Base-by-base conservation (phyloP, 2,329 filamentous ascomycete genomes). In the Rasamsonia emersonii region DNA sequence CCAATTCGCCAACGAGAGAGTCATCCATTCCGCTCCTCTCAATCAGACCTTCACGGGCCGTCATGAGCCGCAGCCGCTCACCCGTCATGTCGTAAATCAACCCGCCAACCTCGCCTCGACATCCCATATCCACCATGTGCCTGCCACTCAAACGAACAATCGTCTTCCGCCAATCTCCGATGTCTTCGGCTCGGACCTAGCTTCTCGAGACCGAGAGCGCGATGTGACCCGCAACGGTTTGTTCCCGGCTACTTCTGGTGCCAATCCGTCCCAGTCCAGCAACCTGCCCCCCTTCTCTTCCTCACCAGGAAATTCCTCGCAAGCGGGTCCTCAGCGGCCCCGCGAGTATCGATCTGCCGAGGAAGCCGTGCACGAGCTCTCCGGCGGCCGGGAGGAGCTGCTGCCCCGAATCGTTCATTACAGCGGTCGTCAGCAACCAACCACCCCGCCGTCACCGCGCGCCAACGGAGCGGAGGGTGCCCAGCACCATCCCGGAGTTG, bases 391-490 rank as follows among this genome's bases (percentile, higher is more conserved):
- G 36, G 82, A 93, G 36, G 91, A 98, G 37, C 70, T 96, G 9
- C 69, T 95, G 30, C 91, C 91, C 14, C 91, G 89, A 59, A 77
- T 96, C 36, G 85, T 98, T 9, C 91, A 96, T 61, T 98, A 98
- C 56, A 86, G 83, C 23, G 86, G 86, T 28, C 86, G 93, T 53
- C 89, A 94, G 56, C 88, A 89, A 24, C 36, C 32, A 19, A 25
- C 29, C 24, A 35, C 36, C 5, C 36, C 36, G 11, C 86, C 86
- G 4, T 93, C 86, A 26, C 85, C 77, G 34, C 53, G 46, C 19
- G 36, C 45, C 21, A 47, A 54, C 38, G 37, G 49, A 28, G 46
- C 40, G n/a, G 41, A 46, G 10, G 54, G 55, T 32, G 50, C 51
- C 4, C 45, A 44, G 9, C 41, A 44, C 14, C 31, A 47, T 19